Base-by-base conservation (phyloP, 768 basidiomycete species). In the Podaxis sp. region DNA sequence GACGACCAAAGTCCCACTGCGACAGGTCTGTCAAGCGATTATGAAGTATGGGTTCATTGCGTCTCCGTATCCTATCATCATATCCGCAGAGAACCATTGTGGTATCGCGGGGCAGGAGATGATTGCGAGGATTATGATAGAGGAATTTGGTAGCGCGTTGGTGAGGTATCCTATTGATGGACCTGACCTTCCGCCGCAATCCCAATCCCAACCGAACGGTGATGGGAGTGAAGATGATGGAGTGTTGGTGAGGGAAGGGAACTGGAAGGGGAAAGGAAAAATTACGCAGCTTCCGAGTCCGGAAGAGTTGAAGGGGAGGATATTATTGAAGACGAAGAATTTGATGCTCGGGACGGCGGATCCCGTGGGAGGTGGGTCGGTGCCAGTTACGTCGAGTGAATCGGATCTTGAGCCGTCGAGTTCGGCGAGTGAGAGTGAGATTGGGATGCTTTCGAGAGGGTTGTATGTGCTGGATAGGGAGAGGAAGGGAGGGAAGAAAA, bases 71-170 rank as follows among this genome's bases (percentile, higher is more conserved):
- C 97, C 97, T 0, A 84, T 99, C 72, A 93, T 99, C 76, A 92
- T 99, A 58, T 96, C 95, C 3, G 93, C 95, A n/a, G 97, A 99
- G 77, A 85, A 97, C 4, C 96, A 98, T 70, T 97, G 95, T 74
- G 81, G 84, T 2, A 77, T 79, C 4, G 82, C 85, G 41, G 82
- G 85, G 66, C 80, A 87, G 62, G 81, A 83, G 60, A 75, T 76
- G 68, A 77, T 84, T 46, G 82, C 77, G 26, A 73, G 75, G 33
- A 82, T 82, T 60, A 82, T 82, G 81, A 69, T 66, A 1, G 71
- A 77, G 51, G 78, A 81, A 4, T 85, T 85, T 65, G 80, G 80
- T 1, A 80, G 81, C 37, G 69, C 72, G 6, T 71, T 84, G 3
- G 69, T 84, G 2, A 67, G 73, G 54, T 72, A 74, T 11, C 75